Evolutionary conservation across 2,329 filamentous ascomycete genomes (phyloP).

Genomic region (Phialophora macrospora): DNA sequence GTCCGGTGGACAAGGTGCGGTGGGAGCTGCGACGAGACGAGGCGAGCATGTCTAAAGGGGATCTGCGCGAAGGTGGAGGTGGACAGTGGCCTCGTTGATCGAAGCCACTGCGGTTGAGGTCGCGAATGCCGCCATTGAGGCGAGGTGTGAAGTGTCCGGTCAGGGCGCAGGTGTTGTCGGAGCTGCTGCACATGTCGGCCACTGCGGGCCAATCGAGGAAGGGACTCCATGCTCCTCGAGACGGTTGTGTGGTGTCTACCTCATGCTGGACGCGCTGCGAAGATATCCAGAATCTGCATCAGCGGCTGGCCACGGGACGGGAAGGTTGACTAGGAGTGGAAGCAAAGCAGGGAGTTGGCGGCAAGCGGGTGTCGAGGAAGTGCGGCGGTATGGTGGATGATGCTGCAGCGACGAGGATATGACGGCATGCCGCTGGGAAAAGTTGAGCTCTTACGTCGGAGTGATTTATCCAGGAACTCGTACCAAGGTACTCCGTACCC

Average conservation of each 20-base stretch:
- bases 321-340: not conserved
- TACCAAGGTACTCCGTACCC: too few relatives aligned
- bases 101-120: constrained; percentile 9
- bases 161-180: constrained; percentile 14
- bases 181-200: constrained; percentile 20
- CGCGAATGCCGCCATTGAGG: constrained; percentile 10
- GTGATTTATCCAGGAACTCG: not conserved
- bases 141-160: constrained; percentile 15
- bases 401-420: constrained; percentile 6
- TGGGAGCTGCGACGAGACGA: constrained; percentile 10
- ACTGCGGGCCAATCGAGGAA: constrained; percentile 30
- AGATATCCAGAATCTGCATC: not conserved
- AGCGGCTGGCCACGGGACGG: not conserved
- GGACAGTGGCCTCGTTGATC: constrained; percentile 18
- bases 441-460: constrained; percentile 1
- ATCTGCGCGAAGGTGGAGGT: constrained; percentile 1
- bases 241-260: constrained; percentile 18
- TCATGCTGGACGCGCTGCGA: constrained; percentile 25
- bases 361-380: not conserved
- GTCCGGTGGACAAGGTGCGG: constrained; percentile 17
- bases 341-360: not conserved
- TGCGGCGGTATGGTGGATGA: not conserved
- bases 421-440: constrained; percentile 5
- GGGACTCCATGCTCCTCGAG: constrained; percentile 29
- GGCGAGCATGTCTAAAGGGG: constrained; percentile 4